Evolutionary conservation across 441 rosid species (phyloP).

Genomic region (Isatis lusitanica): DNA sequence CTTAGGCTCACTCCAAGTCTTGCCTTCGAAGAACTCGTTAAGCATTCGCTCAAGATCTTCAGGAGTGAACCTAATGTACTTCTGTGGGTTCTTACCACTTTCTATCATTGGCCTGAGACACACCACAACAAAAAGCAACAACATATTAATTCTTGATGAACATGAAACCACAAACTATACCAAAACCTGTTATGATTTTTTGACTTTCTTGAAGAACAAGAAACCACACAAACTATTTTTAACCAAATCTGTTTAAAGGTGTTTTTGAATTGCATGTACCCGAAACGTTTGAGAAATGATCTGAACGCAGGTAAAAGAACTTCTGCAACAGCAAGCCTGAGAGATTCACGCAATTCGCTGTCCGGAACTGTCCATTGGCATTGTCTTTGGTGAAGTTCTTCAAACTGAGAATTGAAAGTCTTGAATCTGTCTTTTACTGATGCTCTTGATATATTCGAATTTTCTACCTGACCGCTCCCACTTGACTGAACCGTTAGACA

Average conservation of each 20-base stretch:
- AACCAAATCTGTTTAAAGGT: not conserved
- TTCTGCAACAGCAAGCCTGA: constrained; percentile 91
- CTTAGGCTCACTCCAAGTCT: constrained; percentile 77
- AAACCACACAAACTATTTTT: constrained; percentile 15
- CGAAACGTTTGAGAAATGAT: constrained; percentile 84
- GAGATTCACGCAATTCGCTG: constrained; percentile 83
- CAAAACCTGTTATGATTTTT: not conserved
- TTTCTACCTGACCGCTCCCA: constrained; percentile 38
- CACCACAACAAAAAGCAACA: constrained; percentile 4
- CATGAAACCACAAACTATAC: constrained; percentile 3
- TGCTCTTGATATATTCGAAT: constrained; percentile 63
- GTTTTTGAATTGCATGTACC: constrained; percentile 41
- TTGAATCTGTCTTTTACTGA: constrained; percentile 83
- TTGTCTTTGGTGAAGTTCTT: constrained; percentile 86
- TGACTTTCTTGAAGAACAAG: not conserved
- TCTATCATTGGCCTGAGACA: constrained; percentile 75
- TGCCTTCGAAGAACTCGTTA: constrained; percentile 87
- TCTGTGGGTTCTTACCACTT: constrained; percentile 68
- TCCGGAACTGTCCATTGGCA: constrained; percentile 97
- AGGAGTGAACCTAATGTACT: constrained; percentile 72
- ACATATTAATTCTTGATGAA: not conserved
- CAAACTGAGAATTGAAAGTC: constrained; percentile 79
- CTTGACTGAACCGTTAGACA: constrained; percentile 71
- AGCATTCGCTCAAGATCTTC: constrained; percentile 87
- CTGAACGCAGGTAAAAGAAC: constrained; percentile 91